Percentiles rank a stretch among this genome's conserved stretches.
Evolutionary conservation across 2,329 filamentous ascomycete species (phyloP).

Genomic region (Chalara sp.): DNA sequence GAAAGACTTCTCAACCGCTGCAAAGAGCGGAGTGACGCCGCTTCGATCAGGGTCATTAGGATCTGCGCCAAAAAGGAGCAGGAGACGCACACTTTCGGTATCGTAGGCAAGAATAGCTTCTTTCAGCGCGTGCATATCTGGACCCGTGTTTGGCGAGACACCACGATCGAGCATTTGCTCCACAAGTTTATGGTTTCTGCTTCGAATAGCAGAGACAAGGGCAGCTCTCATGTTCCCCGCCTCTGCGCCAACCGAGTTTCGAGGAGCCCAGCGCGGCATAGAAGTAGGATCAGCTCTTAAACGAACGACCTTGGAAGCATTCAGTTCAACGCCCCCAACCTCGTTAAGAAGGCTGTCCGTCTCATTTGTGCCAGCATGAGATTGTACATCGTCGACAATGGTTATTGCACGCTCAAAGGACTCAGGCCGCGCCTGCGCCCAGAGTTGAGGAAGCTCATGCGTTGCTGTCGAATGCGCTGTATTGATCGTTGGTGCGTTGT

Average conservation of each 20-base stretch:
- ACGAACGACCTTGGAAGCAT: constrained; percentile 32
- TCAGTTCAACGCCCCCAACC: constrained; percentile 33
- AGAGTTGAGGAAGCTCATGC: too few species aligned
- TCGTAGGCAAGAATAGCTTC: constrained; percentile 47
- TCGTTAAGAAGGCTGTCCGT: constrained; percentile 30
- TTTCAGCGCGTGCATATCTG: constrained; percentile 41
- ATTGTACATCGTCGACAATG: constrained; percentile 21
- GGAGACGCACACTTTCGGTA: constrained; percentile 44
- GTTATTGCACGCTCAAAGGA: constrained; percentile 10
- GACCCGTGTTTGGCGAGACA: constrained; percentile 42
- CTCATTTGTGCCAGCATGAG: constrained; percentile 24
- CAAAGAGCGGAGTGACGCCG: constrained; percentile 44
- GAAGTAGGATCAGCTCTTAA: constrained; percentile 42
- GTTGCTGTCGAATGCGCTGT: too few species aligned
- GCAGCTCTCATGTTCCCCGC: constrained; percentile 38
- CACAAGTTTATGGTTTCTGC: constrained; percentile 47
- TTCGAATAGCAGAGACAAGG: constrained; percentile 47
- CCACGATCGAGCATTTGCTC: constrained; percentile 53
- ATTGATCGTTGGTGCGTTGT: background rate
- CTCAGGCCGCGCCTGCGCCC: background rate
- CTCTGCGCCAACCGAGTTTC: constrained; percentile 36
- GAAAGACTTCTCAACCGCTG: constrained; percentile 44
- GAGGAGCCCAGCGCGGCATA: constrained; percentile 46
- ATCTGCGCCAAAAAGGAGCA: constrained; percentile 51
- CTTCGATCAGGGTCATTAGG: constrained; percentile 44